A percentile compares a stretch with the other conserved stretches of the same genome.
phyloP scores from a whole-genome alignment of 768 basidiomycete genomes.

The Leucocoprinus sp. region DNA sequence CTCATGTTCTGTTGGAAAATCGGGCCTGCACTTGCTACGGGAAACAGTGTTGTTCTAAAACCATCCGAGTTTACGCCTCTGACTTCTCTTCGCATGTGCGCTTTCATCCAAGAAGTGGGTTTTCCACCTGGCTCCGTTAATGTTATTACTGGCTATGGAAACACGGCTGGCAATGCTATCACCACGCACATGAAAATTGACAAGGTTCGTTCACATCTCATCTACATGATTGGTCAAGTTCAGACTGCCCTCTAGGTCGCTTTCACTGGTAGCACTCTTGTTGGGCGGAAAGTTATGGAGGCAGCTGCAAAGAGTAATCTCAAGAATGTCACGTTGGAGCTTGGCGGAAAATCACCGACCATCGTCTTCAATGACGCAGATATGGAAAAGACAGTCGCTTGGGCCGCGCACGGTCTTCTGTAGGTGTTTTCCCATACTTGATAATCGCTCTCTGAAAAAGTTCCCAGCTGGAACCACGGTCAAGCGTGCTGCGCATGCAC shows the following conservation, averaged over 20 bases:
- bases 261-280: constrained; percentile 79
- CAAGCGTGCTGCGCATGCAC: constrained; percentile 83
- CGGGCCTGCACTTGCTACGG: constrained; percentile 76
- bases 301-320: constrained; percentile 75
- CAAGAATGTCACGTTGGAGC: constrained; percentile 77
- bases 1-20: constrained; percentile 70
- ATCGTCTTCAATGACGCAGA: constrained; percentile 72
- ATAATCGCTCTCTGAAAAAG: too few species aligned
- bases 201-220: constrained; percentile 43
- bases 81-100: constrained; percentile 47
- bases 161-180: constrained; percentile 63
- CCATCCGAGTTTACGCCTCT: constrained; percentile 76
- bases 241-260: constrained; percentile 36
- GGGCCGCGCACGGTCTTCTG: constrained; percentile 70
- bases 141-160: constrained; percentile 65
- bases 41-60: constrained; percentile 72
- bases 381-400: constrained; percentile 63
- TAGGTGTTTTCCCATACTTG: constrained; percentile 25
- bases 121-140: constrained; percentile 79
- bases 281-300: constrained; percentile 74
- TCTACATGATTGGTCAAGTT: constrained; percentile 32
- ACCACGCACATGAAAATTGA: constrained; percentile 62
- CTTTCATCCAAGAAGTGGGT: constrained; percentile 64
- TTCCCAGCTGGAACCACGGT: constrained; percentile 51
- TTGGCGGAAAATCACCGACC: constrained; percentile 69